Evolutionary conservation across 441 rosid genomes (phyloP), one percentile per base, ranked within the genome.

Genomic region (Brassica hybrid): DNA sequence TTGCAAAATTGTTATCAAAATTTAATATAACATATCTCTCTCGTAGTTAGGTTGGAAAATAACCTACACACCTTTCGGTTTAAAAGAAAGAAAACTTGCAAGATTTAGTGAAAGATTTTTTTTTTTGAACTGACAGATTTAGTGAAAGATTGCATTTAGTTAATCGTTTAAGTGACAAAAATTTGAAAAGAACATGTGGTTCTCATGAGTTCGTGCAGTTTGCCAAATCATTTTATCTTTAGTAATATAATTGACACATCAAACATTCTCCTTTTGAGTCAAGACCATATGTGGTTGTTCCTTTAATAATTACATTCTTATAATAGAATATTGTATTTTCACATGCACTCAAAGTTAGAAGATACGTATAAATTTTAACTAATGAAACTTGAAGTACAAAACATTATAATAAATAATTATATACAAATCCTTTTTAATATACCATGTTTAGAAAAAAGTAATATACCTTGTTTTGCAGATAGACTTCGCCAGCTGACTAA

Each of bases 311-410:
- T 58, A 58, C 73, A 72, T 72, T 18, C 43, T 72, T 65, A 10
- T 41, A 6, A 14, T 18, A 58, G 43, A 72, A 57, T 45, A 59
- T 9, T 78, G 48, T 34, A 45, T 36, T 59, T 78, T 78, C 78
- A 68, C 71, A 71, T 64, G 75, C 75, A 52, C 21, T 12, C 66
- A 54, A 50, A 36, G 74, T 73, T 73, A 67, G 36, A 69, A 79
- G 82, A 79, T 74, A 68, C 78, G 78, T 79, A 62, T 73, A 62
- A 62, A 54, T 41, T 69, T 69, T 27, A 79, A 62, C 62, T 27
- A 41, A 41, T 27, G 71, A 69, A 73, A 79, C 82, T 79, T 79
- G 54, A 61, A 50, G 78, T 67, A 62, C 41, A 78, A 67, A 78
- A 56, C 25, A 56, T 17, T 17, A 56, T 56, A 18, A 56, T 3